phyloP scores from a whole-genome alignment of 1,139 yeast species.

The Scheffersomyces stambukii region DNA sequence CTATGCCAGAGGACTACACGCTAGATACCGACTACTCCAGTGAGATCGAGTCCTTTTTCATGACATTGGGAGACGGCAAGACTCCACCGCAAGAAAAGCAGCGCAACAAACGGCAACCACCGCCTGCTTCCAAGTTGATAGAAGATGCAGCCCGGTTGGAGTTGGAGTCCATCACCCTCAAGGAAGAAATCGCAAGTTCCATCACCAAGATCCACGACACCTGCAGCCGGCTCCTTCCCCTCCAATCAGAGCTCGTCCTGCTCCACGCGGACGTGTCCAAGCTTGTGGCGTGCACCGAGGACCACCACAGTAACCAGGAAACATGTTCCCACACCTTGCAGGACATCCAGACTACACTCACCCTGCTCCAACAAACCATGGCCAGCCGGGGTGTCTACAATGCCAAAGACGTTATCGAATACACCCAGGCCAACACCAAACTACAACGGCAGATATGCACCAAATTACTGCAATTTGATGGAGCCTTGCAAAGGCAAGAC shows the following conservation, averaged over 20 bases:
- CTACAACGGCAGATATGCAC: too few species aligned
- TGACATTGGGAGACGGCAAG: conserved; percentile 5
- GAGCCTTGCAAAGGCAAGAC: too few species aligned
- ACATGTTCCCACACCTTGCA: too few species aligned
- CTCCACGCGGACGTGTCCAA: background rate
- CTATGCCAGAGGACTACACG: conserved; percentile 4
- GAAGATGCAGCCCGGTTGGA: conserved; percentile 33
- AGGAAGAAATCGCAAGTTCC: conserved; percentile 14
- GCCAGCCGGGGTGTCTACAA: too few species aligned
- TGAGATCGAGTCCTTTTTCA: conserved; percentile 11
- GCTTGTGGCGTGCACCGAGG: background rate
- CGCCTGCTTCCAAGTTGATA: conserved; percentile 10
- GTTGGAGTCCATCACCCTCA: conserved; percentile 27
- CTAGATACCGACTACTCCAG: conserved; percentile 20
- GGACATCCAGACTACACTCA: too few species aligned
- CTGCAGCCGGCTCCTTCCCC: background rate
- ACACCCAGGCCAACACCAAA: too few species aligned
- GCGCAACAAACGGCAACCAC: background rate
- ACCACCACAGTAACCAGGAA: too few species aligned
- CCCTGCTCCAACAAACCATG: too few species aligned
- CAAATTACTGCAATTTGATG: too few species aligned
- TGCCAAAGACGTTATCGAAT: too few species aligned
- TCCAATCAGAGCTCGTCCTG: too few species aligned
- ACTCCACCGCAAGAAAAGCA: background rate
- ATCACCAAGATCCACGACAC: background rate